Conservation (phyloP, 1,284 basidiomycete species). For the Austroboletus novae-zelandiae region DNA sequence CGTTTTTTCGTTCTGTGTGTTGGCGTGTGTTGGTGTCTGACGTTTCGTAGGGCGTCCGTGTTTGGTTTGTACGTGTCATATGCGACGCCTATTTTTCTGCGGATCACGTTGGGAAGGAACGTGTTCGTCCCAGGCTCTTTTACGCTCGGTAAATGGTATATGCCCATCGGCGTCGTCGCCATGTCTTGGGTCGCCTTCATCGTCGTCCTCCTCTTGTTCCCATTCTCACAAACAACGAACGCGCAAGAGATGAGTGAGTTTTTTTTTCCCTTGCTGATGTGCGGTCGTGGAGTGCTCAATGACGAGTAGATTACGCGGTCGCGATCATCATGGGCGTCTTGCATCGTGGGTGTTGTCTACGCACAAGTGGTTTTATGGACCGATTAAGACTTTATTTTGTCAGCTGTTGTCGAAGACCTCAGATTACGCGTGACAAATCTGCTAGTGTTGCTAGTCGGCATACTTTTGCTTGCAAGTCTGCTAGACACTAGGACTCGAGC, state of each 20-base stretch:
- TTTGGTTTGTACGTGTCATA: conserved; percentile 69
- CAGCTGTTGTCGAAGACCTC: no score
- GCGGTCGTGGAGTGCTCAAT: conserved; percentile 1
- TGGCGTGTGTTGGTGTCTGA: no score
- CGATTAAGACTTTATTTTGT: conserved; percentile 60
- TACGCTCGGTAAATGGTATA: conserved; percentile 56
- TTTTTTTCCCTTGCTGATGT: background rate
- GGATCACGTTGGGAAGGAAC: conserved; percentile 63
- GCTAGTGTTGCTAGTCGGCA: no score
- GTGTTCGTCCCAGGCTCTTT: conserved; percentile 60
- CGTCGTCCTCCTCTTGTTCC: conserved; percentile 59
- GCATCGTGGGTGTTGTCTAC: conserved; percentile 66
- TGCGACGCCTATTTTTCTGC: conserved; percentile 63
- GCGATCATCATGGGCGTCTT: conserved; percentile 66
- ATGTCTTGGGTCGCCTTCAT: conserved; percentile 68
- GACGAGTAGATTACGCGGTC: conserved; percentile 57
- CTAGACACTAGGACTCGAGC: no score
- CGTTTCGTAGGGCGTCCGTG: conserved; percentile 53
- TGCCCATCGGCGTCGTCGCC: conserved; percentile 57
- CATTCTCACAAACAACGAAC: conserved; percentile 41
- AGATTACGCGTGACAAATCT: no score
- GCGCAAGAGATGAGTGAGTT: conserved; percentile 54
- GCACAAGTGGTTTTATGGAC: conserved; percentile 68
- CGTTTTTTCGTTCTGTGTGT: conserved; percentile 14
- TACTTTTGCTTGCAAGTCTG: no score